Conservation (phyloP, 345 rosid species). For the Brassica juncea region DNA sequence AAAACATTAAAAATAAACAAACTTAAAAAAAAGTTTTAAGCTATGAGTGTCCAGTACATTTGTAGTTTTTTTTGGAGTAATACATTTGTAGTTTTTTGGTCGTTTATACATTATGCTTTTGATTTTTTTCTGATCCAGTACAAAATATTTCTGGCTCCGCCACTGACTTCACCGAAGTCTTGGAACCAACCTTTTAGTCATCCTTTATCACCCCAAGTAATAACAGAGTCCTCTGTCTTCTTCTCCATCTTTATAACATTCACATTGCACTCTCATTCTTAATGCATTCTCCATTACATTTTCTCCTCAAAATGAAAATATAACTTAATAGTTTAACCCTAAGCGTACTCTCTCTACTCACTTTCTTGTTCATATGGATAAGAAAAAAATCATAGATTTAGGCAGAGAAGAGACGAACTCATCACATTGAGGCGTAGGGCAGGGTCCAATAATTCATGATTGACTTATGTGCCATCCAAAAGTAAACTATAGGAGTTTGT, state of each 20-base stretch:
- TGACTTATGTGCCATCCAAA: conserved; percentile 31
- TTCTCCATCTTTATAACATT: conserved; percentile 14
- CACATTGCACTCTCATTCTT: conserved; percentile 17
- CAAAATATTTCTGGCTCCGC: too few species aligned
- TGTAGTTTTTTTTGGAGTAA: too few species aligned
- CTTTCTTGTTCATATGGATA: background rate
- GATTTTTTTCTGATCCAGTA: too few species aligned
- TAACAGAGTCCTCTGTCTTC: conserved; percentile 38
- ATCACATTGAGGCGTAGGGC: conserved; percentile 15
- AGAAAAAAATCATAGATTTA: conserved; percentile 6
- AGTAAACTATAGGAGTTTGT: too few species aligned
- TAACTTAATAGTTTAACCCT: conserved; percentile 11
- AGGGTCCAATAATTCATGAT: conserved; percentile 24
- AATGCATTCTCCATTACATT: conserved; percentile 7
- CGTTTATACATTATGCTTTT: too few species aligned
- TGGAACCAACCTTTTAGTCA: conserved; percentile 21
- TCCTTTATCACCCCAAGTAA: conserved; percentile 16
- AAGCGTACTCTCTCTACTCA: background rate
- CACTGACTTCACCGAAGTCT: background rate
- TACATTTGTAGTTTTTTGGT: too few species aligned
- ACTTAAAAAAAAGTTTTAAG: too few species aligned
- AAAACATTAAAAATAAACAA: too few species aligned
- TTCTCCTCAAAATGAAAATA: conserved; percentile 1
- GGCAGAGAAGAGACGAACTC: conserved; percentile 4
- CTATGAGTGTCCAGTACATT: too few species aligned